phyloP scores from a whole-genome alignment of 768 basidiomycete species.

The Russula dissimulans region DNA sequence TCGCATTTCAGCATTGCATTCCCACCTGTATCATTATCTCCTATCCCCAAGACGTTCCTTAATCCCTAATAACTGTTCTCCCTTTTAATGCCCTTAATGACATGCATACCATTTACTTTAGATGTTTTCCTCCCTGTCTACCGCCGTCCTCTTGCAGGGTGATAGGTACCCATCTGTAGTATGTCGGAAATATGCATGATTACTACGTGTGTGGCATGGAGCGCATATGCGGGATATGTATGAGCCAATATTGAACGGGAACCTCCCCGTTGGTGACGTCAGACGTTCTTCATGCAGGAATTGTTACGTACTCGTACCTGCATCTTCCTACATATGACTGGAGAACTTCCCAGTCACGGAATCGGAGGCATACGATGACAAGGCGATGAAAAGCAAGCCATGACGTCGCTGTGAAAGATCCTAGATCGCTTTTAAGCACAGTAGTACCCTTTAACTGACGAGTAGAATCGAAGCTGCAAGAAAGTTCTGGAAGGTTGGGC shows the following conservation, averaged over 20 bases:
- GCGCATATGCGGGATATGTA: background rate
- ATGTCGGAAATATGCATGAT: slow-evolving; percentile 1
- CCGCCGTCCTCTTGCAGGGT: background rate
- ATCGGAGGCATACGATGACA: too few species aligned
- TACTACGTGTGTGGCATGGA: background rate
- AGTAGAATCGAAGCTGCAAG: too few species aligned
- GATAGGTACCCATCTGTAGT: slow-evolving; percentile 1
- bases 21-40: slow-evolving; percentile 13
- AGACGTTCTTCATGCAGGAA: too few species aligned
- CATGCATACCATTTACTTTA: slow-evolving; percentile 4
- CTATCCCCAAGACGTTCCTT: slow-evolving; percentile 1
- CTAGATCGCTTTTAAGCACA: too few species aligned
- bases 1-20: slow-evolving; percentile 3
- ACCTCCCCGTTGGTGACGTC: too few species aligned
- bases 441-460: too few species aligned
- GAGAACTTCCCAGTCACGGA: too few species aligned
- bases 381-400: too few species aligned
- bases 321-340: too few species aligned
- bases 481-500: too few species aligned
- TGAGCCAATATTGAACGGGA: background rate
- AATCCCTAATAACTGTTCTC: background rate
- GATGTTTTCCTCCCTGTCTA: background rate
- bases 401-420: too few species aligned
- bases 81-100: background rate
- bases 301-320: too few species aligned